These are phyloP conservation scores for Phytophthora uliginosa DNA, from an alignment of 352 stramenopile genomes.

Conservation along the genomic window DNA sequence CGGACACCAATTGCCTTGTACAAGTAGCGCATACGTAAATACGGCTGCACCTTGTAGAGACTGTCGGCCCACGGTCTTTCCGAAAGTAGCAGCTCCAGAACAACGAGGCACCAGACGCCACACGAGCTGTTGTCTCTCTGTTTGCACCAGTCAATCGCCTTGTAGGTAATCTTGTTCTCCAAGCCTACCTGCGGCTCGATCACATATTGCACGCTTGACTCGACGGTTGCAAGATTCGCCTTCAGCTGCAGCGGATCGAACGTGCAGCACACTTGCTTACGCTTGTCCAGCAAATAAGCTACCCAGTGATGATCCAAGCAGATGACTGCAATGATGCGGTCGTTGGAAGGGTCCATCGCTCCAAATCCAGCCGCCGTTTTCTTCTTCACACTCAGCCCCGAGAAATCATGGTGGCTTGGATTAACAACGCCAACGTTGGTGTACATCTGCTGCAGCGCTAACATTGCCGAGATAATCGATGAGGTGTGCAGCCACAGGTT, in stretches of 20 bases:
- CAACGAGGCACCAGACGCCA: constrained; percentile 14
- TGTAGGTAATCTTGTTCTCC: background rate
- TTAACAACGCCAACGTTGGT: constrained; percentile 4
- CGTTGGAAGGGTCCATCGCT: background rate
- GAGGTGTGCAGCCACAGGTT: constrained; percentile 18
- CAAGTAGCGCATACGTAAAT: constrained; percentile 9
- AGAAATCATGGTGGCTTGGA: background rate
- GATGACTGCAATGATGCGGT: background rate
- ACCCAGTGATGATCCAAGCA: background rate
- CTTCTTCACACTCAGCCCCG: background rate
- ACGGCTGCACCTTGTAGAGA: constrained; percentile 1
- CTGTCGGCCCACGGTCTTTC: background rate
- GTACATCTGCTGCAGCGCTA: constrained; percentile 4
- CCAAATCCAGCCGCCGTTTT: background rate
- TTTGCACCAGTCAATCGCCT: constrained; percentile 2
- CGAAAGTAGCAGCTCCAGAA: constrained; percentile 6
- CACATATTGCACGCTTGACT: background rate
- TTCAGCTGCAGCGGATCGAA: constrained; percentile 5
- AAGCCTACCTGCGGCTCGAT: background rate
- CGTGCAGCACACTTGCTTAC: background rate
- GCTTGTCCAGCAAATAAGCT: background rate
- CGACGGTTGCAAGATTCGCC: background rate
- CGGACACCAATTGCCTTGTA: constrained; percentile 2
- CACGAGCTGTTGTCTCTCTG: constrained; percentile 2
- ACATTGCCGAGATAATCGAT: constrained; percentile 4